Conservation (phyloP, 2,329 filamentous ascomycete species). For the Penicillium sp. region DNA sequence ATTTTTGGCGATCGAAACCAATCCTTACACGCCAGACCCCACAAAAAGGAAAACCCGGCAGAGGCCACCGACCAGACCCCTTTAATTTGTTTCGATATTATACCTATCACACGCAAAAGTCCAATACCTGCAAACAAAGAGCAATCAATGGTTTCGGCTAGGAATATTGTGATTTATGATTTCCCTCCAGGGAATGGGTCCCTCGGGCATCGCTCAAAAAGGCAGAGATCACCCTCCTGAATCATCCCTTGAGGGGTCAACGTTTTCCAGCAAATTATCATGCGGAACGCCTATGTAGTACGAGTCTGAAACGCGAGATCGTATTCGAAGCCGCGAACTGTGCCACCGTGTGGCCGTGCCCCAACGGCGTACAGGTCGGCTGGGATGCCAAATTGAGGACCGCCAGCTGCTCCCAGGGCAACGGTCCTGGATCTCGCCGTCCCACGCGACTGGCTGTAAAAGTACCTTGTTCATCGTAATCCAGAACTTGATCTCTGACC, state of each 20-base stretch:
- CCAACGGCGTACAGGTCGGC: background rate
- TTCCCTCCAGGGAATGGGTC: constrained; percentile 14
- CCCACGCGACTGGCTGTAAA: background rate
- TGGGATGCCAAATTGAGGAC: constrained; percentile 9
- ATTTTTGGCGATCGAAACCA: constrained; percentile 1
- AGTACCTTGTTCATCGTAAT: background rate
- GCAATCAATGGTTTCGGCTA: constrained; percentile 18
- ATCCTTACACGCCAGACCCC: background rate
- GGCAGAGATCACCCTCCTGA: constrained; percentile 24
- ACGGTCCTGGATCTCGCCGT: constrained; percentile 5
- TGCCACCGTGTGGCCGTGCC: background rate
- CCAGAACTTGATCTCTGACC: background rate
- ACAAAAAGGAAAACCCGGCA: constrained; percentile 3
- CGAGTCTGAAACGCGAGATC: constrained; percentile 20
- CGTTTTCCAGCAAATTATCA: constrained; percentile 10
- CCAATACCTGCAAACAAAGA: background rate
- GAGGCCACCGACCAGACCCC: background rate
- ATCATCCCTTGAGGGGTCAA: constrained; percentile 20
- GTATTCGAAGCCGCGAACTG: background rate
- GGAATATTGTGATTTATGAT: constrained; percentile 6
- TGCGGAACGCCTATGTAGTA: constrained; percentile 4
- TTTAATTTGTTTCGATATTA: constrained; percentile 6
- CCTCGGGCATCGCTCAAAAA: constrained; percentile 10
- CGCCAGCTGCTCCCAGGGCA: constrained; percentile 13
- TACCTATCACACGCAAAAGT: constrained; percentile 21